Percentiles rank a stretch among this genome's conserved stretches.
phyloP scores from a whole-genome alignment of 768 basidiomycete genomes.

The Scleroderma citrinum region DNA sequence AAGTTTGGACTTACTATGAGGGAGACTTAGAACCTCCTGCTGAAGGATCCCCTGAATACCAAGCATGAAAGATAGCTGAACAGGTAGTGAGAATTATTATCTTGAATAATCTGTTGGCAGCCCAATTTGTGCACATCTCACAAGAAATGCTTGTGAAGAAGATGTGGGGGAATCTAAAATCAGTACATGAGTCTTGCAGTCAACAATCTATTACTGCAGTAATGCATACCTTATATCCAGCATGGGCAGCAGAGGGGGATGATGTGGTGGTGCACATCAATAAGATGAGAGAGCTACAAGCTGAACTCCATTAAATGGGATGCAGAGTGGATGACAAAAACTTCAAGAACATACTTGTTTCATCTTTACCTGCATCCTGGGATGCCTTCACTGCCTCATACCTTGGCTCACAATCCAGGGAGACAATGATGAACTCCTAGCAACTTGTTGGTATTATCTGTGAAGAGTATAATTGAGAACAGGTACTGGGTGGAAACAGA shows the following conservation, averaged over 20 bases:
- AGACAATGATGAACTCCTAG: neutral
- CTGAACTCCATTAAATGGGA: neutral
- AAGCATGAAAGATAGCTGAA: neutral
- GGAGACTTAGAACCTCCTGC: neutral
- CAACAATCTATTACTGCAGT: neutral
- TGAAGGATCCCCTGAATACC: neutral
- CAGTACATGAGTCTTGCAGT: neutral
- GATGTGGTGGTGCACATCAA: neutral
- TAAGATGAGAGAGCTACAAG: neutral
- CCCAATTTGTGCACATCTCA: neutral
- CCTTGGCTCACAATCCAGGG: neutral
- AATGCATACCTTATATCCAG: neutral
- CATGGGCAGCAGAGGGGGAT: neutral
- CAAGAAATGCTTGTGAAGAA: no score
- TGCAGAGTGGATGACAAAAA: neutral
- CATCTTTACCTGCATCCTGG: neutral
- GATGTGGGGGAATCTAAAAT: constrained; percentile 2
- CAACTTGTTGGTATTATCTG: neutral
- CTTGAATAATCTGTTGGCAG: neutral
- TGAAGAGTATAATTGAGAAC: neutral
- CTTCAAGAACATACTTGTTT: neutral
- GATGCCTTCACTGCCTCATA: neutral
- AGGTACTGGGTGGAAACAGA: neutral
- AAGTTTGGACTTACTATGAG: neutral
- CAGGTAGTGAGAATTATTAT: neutral